A percentile compares a stretch with the other conserved stretches of the same genome.
Evolutionary conservation across 345 rosid genomes (phyloP).

Genomic region (Hirschfeldia incana): DNA sequence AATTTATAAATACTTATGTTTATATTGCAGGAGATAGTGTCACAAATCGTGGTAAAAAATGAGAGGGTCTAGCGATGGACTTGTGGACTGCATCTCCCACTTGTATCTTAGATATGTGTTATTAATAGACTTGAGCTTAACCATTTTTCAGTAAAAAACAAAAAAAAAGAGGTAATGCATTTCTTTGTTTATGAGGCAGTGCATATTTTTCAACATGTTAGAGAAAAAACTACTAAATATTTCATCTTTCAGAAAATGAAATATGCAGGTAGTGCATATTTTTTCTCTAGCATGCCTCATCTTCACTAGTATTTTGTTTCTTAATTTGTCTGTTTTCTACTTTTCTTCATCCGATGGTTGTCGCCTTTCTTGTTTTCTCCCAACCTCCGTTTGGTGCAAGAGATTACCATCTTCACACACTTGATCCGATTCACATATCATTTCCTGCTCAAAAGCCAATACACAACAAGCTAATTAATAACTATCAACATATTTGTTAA

Average conservation of each 20-base stretch:
- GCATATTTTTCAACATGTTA: no score
- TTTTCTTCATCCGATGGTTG: constrained; percentile 23
- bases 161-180: no score
- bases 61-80: no score
- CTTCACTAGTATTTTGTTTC: constrained; percentile 35
- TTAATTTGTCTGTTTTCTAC: constrained; percentile 33
- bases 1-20: not conserved
- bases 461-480: not conserved
- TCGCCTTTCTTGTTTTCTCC: constrained; percentile 31
- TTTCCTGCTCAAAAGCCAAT: constrained; percentile 11
- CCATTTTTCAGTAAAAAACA: no score
- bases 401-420: constrained; percentile 16
- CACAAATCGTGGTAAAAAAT: no score
- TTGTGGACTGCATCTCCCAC: no score
- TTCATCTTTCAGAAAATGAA: no score
- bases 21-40: not conserved
- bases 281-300: constrained; percentile 9
- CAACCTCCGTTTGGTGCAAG: constrained; percentile 20
- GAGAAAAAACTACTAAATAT: no score
- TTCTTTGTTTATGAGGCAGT: no score
- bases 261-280: not conserved
- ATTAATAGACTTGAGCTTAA: no score
- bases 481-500: no score
- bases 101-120: no score
- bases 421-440: constrained; percentile 9